Conservation (phyloP, 78 protist species). For the Dictyostelium brefeldianum region DNA sequence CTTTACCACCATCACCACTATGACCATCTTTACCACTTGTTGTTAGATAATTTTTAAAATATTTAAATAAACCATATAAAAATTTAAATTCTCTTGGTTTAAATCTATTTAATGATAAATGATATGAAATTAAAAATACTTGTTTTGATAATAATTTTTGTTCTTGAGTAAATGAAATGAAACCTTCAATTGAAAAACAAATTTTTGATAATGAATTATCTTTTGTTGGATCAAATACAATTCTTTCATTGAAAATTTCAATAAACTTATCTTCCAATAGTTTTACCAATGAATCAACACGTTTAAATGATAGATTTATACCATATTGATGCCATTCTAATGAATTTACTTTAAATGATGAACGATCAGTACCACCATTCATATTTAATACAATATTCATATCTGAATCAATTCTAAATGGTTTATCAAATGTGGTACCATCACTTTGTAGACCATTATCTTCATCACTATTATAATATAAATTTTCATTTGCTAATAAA, state of each 20-base stretch:
- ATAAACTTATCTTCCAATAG: not conserved
- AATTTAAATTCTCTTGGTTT: not conserved
- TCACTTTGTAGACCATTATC: not conserved
- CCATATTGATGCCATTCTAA: slow-evolving; percentile 12
- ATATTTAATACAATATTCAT: not conserved
- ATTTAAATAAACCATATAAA: not conserved
- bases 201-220: slow-evolving; percentile 1
- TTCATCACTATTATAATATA: not conserved
- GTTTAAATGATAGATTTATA: slow-evolving; percentile 4
- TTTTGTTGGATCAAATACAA: not conserved
- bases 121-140: not conserved
- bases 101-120: not conserved
- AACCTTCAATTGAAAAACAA: not conserved
- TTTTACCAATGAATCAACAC: not conserved
- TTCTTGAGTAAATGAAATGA: not conserved
- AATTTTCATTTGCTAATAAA: not conserved
- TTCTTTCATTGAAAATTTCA: not conserved
- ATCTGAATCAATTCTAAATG: not conserved
- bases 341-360: not conserved
- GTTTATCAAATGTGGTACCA: not conserved
- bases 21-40: not conserved
- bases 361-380: not conserved
- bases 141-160: slow-evolving; percentile 15
- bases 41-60: not conserved
- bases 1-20: not conserved